Conservation (phyloP, 345 rosid genomes). For the Eucalyptus cladocalyx region DNA sequence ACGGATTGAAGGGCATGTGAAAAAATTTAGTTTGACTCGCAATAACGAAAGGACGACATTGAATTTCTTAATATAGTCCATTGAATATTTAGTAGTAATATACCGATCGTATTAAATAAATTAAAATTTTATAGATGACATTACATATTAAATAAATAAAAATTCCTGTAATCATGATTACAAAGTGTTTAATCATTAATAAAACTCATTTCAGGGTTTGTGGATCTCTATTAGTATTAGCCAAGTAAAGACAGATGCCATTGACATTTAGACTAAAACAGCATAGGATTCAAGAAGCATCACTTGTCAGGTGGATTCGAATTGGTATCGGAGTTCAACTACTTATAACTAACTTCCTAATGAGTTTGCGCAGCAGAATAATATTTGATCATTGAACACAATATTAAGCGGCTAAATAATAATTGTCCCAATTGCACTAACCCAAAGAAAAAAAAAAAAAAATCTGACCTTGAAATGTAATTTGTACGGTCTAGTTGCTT, state of each 20-base stretch:
- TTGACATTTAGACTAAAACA: not conserved
- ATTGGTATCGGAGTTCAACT: not conserved
- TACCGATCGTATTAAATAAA: not conserved
- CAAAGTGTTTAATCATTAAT: not conserved
- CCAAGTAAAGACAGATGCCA: not conserved
- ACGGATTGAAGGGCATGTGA: not conserved
- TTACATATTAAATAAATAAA: not conserved
- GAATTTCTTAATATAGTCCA: not conserved
- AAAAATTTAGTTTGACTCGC: not conserved
- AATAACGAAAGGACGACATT: rapidly evolving
- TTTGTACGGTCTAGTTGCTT: not conserved
- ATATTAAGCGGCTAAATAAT: not conserved
- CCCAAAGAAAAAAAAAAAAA: not conserved
- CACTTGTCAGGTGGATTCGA: not conserved
- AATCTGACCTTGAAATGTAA: not conserved
- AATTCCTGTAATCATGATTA: not conserved
- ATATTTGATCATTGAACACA: not conserved
- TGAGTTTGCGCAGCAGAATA: not conserved
- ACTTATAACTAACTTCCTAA: not conserved
- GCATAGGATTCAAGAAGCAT: not conserved
- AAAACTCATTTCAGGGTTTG: not conserved
- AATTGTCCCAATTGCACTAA: not conserved
- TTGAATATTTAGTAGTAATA: not conserved
- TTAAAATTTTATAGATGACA: rapidly evolving
- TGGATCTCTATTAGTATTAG: not conserved